Percentiles rank a stretch among this genome's conserved stretches.
Conservation (phyloP, 2,329 filamentous ascomycete genomes). For the Ceratocystis lukuohia region DNA sequence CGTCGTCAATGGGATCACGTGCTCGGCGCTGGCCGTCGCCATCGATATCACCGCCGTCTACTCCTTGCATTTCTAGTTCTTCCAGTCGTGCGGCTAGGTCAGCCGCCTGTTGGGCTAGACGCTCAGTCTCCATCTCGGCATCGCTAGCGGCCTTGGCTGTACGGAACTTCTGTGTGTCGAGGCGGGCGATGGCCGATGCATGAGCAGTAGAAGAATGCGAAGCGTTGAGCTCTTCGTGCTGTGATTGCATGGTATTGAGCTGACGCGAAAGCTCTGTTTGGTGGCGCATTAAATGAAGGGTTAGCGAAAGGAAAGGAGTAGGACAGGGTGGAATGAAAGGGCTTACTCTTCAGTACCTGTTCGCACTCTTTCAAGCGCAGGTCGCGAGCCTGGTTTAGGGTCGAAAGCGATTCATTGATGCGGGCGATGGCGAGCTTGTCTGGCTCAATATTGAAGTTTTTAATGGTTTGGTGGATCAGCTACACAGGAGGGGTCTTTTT, state of each 20-base stretch:
- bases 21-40: constrained; percentile 20
- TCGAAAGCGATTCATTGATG: constrained; percentile 69
- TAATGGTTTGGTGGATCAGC: constrained; percentile 83
- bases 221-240: constrained; percentile 62
- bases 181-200: constrained; percentile 67
- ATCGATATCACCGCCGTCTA: constrained; percentile 49
- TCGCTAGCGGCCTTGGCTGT: constrained; percentile 84
- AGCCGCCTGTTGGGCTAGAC: constrained; percentile 65
- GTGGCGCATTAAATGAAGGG: not conserved
- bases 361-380: constrained; percentile 61
- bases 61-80: constrained; percentile 74
- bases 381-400: constrained; percentile 72
- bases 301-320: constrained; percentile 21
- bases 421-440: constrained; percentile 76
- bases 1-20: constrained; percentile 43
- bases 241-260: constrained; percentile 58
- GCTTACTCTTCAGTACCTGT: constrained; percentile 45
- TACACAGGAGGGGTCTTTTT: constrained; percentile 27
- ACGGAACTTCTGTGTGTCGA: constrained; percentile 89
- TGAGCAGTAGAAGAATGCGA: constrained; percentile 68
- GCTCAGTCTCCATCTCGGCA: constrained; percentile 85
- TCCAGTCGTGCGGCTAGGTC: constrained; percentile 62
- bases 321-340: constrained; percentile 8
- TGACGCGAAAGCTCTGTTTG: constrained; percentile 52
- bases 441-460: constrained; percentile 86